Evolutionary conservation across 2,329 filamentous ascomycete genomes (phyloP), one percentile per base, ranked within the genome.

Genomic region (Cytospora piceicola): DNA sequence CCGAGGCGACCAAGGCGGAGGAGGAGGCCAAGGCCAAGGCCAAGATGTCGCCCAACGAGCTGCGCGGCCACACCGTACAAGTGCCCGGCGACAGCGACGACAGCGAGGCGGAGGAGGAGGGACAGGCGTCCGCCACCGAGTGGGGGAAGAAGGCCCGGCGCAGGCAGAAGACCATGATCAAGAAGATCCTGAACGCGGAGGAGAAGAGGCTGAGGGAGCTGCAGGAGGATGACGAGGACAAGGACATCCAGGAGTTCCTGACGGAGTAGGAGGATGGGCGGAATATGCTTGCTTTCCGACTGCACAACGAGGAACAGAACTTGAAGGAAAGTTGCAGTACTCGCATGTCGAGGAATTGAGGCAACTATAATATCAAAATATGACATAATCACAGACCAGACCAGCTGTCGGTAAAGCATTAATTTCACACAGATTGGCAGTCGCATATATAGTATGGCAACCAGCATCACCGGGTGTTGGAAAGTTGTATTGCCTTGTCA

Each of bases 191-290:
- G 68, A 87, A 88, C 71, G 84, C 82, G 57, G 82, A 87, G 70
- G 89, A 91, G 77, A 81, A 85, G 78, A 76, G 78, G 72, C 77
- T 85, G 71, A 80, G 83, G 70, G 82, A 86, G 71, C 75, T 79
- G 58, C 76, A 80, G 67, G 87, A 89, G 71, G 86, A 89, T 66
- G 83, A 91, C 70, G 87, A 90, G 67, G 89, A 92, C 75, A 90
- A 90, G 78, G 90, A 93, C 75, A 90, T 94, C 71, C 85, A 88
- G 74, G 88, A 93, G 77, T 87, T 90, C 72, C 76, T 93, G 75
- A 82, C 85, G 71, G 83, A 87, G 73, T 83, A 77, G 55, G 22
- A 46, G n/a, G 34, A 29, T 34, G 56, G 51, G 20, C 11, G 15
- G 15, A n/a, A 20, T 5, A 58, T 7, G 20, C 15, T 27, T 36